These are phyloP conservation scores for Cladochytrium replicatum DNA, from an alignment of 192 early-diverging fungal genomes.

Conservation along the genomic window DNA sequence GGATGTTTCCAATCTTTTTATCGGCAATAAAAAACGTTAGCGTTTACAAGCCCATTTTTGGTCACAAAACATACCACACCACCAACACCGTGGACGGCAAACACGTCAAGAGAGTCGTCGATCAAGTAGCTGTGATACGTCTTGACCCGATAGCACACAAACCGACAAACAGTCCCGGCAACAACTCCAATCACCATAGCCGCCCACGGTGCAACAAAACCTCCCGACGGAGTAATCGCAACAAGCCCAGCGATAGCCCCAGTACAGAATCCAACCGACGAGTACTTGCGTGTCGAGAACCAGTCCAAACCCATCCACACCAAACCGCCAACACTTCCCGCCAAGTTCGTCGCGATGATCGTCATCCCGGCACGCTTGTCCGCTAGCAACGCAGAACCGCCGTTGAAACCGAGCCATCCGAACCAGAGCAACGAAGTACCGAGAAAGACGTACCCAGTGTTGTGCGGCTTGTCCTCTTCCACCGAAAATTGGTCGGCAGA, in stretches of 20 bases:
- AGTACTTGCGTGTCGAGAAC: slow-evolving; percentile 53
- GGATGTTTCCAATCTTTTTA: slow-evolving; percentile 59
- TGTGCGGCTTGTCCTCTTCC: slow-evolving; percentile 61
- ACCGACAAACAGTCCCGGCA: slow-evolving; percentile 49
- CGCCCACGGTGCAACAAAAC: slow-evolving; percentile 54
- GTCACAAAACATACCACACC: background rate
- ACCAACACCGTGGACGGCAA: slow-evolving; percentile 39
- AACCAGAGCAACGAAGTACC: slow-evolving; percentile 67
- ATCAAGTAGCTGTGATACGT: slow-evolving; percentile 51
- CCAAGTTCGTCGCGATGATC: slow-evolving; percentile 57
- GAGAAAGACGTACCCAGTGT: slow-evolving; percentile 66
- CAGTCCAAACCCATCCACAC: slow-evolving; percentile 63
- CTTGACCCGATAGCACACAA: slow-evolving; percentile 45
- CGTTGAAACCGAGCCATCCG: slow-evolving; percentile 78
- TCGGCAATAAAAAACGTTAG: background rate
- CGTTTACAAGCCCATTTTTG: background rate
- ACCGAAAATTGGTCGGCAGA: slow-evolving; percentile 50
- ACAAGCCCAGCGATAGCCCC: slow-evolving; percentile 74
- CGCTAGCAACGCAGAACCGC: slow-evolving; percentile 52
- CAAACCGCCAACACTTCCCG: slow-evolving; percentile 50
- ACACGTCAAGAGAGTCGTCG: slow-evolving; percentile 71
- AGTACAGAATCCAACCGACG: slow-evolving; percentile 68
- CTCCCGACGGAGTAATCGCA: slow-evolving; percentile 63
- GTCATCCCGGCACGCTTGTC: slow-evolving; percentile 63
- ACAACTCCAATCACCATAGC: slow-evolving; percentile 59